Conservation (phyloP, 2,329 filamentous ascomycete genomes). For the Parastagonospora avenae region DNA sequence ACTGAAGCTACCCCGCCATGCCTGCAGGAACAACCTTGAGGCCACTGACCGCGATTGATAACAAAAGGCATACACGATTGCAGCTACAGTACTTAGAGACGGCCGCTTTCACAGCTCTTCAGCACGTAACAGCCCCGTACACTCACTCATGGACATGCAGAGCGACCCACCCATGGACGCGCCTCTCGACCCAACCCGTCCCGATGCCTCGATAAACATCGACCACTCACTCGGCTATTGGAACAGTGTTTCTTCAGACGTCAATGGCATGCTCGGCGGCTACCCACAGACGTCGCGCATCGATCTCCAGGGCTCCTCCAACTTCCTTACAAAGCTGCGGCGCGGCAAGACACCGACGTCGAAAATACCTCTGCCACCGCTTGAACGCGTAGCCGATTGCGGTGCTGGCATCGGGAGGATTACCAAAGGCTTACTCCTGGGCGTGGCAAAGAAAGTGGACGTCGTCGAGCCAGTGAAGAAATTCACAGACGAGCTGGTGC, state of each 20-base stretch:
- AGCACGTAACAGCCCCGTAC: neutral
- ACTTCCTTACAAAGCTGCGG: conserved; percentile 70
- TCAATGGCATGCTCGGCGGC: conserved; percentile 80
- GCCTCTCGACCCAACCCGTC: conserved; percentile 24
- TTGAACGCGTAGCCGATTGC: conserved; percentile 60
- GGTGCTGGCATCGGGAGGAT: conserved; percentile 80
- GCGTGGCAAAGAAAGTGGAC: conserved; percentile 74
- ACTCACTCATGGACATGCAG: conserved; percentile 34
- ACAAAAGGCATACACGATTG: neutral
- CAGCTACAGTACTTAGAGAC: neutral
- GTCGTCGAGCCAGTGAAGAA: conserved; percentile 83
- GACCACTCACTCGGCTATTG: conserved; percentile 56
- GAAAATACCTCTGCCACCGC: conserved; percentile 31
- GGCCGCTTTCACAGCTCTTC: neutral
- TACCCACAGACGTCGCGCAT: conserved; percentile 71
- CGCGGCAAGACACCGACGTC: conserved; percentile 30
- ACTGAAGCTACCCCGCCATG: conserved; percentile 19
- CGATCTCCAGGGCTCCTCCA: conserved; percentile 72
- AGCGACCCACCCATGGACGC: conserved; percentile 24
- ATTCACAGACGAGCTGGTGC: conserved; percentile 69
- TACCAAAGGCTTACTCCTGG: conserved; percentile 75
- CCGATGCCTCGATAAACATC: conserved; percentile 54
- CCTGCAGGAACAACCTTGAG: neutral
- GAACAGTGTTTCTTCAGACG: conserved; percentile 57
- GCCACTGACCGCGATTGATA: neutral